Evolutionary conservation across 2,329 filamentous ascomycete genomes (phyloP), one percentile per base, ranked within the genome.

Genomic region (Aspergillus viridinutans): DNA sequence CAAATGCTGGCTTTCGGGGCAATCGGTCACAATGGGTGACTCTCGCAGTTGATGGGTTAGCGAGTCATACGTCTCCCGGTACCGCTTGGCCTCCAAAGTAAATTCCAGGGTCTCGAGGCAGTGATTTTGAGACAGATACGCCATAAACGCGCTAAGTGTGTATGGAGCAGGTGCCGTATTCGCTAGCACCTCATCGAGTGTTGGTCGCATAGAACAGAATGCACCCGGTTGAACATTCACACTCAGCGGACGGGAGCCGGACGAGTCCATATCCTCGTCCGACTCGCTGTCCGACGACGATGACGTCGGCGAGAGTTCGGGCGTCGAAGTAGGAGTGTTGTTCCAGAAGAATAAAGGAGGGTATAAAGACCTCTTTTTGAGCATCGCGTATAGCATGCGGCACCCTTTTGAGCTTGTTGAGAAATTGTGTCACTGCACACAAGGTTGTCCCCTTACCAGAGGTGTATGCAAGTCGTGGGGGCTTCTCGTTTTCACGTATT

Each of bases 41-140:
- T 78, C 78, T 3, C 71, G 72, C 26, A 76, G 62, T 57, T 77
- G 73, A 55, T 84, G 84, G 57, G 84, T 77, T 67, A 85, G 79
- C 56, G 83, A 80, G 53, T 81, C 76, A 71, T 86, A 88, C 66
- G 85, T 82, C 66, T 87, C 84, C 53, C 85, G 83, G 72, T 97
- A 99, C 59, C 91, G 85, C 57, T 92, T 89, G 23, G 93, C 90
- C 72, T 97, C 94, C 81, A 97, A 88, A 43, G 92, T 96, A 74
- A 99, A 99, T 71, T 97, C 94, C 42, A 99, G 81, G 1, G 92
- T 97, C 75, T 99, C 94, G 62, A 97, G 80, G 71, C 94, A 99
- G 75, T 97, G 93, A 69, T 97, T 97, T 70, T 96, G 92, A 1
- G 93, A 97, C 3, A 97, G 83, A 69, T 96, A 97, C 55, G 92